Conservation (phyloP, 2,329 filamentous ascomycete genomes). For the Graphilbum sp. region DNA sequence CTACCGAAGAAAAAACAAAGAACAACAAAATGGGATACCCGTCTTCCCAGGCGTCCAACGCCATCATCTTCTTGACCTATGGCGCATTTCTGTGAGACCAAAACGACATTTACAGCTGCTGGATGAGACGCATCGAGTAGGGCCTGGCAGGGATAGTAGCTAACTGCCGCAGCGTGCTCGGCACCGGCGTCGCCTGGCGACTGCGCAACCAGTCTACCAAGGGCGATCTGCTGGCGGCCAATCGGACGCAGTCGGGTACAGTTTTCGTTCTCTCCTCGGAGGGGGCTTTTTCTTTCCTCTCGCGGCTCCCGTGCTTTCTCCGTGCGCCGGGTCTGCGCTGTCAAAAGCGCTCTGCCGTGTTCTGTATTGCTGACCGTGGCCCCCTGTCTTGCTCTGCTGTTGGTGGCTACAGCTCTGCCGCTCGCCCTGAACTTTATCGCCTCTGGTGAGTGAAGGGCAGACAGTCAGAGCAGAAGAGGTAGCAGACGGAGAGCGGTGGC, state of each 20-base stretch:
- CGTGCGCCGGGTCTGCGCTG: too few relatives aligned
- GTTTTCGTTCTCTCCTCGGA: not conserved
- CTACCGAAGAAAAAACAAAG: too few relatives aligned
- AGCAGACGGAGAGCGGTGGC: conserved; percentile 2
- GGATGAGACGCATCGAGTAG: too few relatives aligned
- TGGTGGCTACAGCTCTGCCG: conserved; percentile 44
- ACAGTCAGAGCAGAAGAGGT: conserved; percentile 1
- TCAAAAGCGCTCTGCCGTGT: not conserved
- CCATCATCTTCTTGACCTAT: conserved; percentile 69
- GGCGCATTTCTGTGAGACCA: conserved; percentile 51
- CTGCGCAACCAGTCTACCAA: conserved; percentile 48
- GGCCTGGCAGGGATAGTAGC: not conserved
- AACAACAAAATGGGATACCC: conserved; percentile 52
- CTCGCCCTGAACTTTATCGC: conserved; percentile 81
- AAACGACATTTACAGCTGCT: too few relatives aligned
- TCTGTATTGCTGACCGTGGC: conserved; percentile 3
- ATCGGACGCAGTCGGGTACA: conserved; percentile 67
- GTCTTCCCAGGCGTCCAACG: conserved; percentile 62
- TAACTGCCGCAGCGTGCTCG: conserved; percentile 37
- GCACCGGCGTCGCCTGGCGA: conserved; percentile 40
- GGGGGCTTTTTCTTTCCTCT: not conserved
- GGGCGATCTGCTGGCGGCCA: conserved; percentile 56
- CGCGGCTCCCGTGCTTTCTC: too few relatives aligned
- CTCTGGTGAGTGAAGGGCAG: conserved; percentile 56
- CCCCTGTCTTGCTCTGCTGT: too few relatives aligned